Base-by-base conservation (phyloP, 352 stramenopile species). In the Blastocystis sp. region DNA sequence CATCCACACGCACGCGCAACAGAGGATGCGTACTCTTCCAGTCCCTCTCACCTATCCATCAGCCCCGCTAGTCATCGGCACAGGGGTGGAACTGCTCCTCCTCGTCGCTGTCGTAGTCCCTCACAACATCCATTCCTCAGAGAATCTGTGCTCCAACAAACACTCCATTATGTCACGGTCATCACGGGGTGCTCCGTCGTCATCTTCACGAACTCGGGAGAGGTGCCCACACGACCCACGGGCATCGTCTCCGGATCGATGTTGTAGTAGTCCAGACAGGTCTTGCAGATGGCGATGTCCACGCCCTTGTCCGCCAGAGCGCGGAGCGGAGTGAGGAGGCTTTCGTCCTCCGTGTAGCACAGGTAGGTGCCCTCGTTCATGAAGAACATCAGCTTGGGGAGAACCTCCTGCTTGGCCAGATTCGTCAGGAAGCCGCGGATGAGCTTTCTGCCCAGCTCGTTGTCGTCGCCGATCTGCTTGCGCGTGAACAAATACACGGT, bases 401-500 rank as follows among this genome's bases (percentile, higher is more conserved):
- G 59, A 56, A 67, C 53, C n/a, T 66, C 59, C 48, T 62, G 52
- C 48, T 67, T 80, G 7, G 70, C 43, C 28, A 80, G 70, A 56
- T 80, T 80, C 70, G n/a, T 80, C 59, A 80, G 53, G 70, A 80
- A 80, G n/a, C 70, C 70, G 17, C 70, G 70, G 53, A 80, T 80
- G 28, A 80, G 38, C 59, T 80, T 80, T 7, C 53, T 1, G 40
- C 74, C 74, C 34, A 84, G 48, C 62, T 84, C 74, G 21, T 62
- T 71, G 38, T 84, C 62, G 48, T 67, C 59, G 19, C 74, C 74
- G 17, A 84, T 84, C 52, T 84, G 59, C 17, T 84, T 84, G 21
- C 62, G n/a, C 43, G 74, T 84, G 21, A 84, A 84, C 59, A 71
- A 40, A 38, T 71, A 84, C 11, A 84, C 53, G 14, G 28, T 84